phyloP scores from a whole-genome alignment of 2,329 filamentous ascomycete genomes.

The Cytospora schulzeri region DNA sequence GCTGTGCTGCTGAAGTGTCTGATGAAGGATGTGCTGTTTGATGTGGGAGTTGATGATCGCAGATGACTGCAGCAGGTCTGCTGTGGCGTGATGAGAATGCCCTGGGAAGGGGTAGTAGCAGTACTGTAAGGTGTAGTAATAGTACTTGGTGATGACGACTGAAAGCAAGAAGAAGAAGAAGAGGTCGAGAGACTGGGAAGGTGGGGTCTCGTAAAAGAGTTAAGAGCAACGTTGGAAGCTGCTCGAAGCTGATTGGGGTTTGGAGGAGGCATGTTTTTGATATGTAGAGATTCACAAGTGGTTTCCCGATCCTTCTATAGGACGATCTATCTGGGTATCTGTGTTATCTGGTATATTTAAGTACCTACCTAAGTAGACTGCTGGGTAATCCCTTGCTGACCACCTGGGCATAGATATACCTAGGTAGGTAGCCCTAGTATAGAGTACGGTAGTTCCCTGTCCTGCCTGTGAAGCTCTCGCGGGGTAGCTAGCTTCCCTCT shows the following conservation, averaged over 20 bases:
- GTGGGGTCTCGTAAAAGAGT: slow-evolving; percentile 10
- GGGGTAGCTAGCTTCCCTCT: too few relatives aligned
- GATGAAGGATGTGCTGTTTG: not conserved
- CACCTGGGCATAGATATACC: too few relatives aligned
- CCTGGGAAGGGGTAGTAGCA: not conserved
- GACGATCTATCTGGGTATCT: too few relatives aligned
- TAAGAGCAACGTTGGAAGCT: slow-evolving; percentile 14
- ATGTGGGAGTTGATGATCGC: not conserved
- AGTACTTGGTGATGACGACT: not conserved
- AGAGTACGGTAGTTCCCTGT: not conserved
- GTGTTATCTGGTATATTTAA: too few relatives aligned
- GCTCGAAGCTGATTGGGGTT: slow-evolving; percentile 14
- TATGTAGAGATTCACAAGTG: not conserved
- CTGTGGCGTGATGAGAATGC: not conserved
- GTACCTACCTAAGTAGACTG: too few relatives aligned
- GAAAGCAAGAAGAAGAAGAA: not conserved
- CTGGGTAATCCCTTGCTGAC: too few relatives aligned
- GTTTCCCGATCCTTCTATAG: too few relatives aligned
- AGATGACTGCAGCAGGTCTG: slow-evolving; percentile 14
- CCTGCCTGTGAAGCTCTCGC: not conserved
- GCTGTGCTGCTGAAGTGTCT: slow-evolving; percentile 20
- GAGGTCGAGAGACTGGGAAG: not conserved
- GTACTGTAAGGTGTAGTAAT: not conserved
- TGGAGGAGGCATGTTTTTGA: slow-evolving; percentile 11
- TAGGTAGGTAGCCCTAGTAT: too few relatives aligned